Conservation (phyloP, 345 rosid species). For the Erucastrum elatum region DNA sequence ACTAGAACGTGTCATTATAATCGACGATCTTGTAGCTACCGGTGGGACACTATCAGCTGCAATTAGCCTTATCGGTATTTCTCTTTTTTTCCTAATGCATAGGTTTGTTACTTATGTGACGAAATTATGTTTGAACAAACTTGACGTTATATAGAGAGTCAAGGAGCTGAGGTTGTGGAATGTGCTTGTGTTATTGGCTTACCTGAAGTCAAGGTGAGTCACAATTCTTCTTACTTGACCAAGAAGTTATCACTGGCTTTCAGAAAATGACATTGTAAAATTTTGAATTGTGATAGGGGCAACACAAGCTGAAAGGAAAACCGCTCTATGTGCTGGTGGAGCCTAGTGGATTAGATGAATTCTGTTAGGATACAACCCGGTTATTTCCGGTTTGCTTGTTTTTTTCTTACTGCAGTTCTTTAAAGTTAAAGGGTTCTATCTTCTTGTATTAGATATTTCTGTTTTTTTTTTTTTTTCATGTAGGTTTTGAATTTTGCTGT, state of each 20-base stretch:
- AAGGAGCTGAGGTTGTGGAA: conserved; percentile 65
- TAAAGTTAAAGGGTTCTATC: background rate
- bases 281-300: conserved; percentile 47
- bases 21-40: conserved; percentile 88
- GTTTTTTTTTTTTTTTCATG: background rate
- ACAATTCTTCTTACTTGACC: background rate
- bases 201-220: conserved; percentile 64
- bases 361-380: conserved; percentile 35
- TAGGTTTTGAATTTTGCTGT: conserved; percentile 28
- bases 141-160: conserved; percentile 50
- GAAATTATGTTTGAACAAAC: too few relatives aligned
- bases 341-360: conserved; percentile 57
- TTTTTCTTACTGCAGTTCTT: background rate
- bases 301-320: conserved; percentile 68
- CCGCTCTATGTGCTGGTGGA: conserved; percentile 73
- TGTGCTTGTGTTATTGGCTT: conserved; percentile 82
- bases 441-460: conserved; percentile 1
- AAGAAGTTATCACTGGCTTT: background rate
- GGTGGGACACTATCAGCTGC: conserved; percentile 91
- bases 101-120: too few relatives aligned
- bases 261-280: background rate
- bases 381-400: conserved; percentile 13
- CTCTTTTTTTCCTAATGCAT: background rate
- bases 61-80: conserved; percentile 66
- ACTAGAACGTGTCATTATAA: conserved; percentile 64